Conservation (phyloP, 345 rosid species). For the Populus euphratica region DNA sequence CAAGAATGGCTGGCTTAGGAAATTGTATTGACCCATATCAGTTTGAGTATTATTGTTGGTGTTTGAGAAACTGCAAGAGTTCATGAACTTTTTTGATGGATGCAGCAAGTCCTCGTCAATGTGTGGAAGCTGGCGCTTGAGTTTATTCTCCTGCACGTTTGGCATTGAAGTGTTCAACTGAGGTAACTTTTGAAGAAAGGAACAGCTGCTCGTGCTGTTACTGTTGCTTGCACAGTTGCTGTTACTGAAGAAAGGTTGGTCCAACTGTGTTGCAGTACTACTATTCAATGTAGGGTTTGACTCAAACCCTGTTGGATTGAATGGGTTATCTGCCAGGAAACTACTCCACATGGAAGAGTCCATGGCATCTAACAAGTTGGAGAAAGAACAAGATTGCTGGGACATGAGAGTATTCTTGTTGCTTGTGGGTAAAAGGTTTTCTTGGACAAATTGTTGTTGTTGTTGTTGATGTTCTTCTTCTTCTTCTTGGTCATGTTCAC, state of each 20-base stretch:
- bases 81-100: slow-evolving; percentile 45
- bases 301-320: slow-evolving; percentile 30
- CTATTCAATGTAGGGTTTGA: slow-evolving; percentile 22
- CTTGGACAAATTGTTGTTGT: slow-evolving; percentile 15
- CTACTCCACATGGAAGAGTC: slow-evolving; percentile 62
- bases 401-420: slow-evolving; percentile 38
- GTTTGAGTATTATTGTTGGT: slow-evolving; percentile 24
- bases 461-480: slow-evolving; percentile 35
- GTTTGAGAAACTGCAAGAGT: slow-evolving; percentile 47
- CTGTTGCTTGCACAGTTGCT: not conserved
- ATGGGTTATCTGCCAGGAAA: slow-evolving; percentile 51
- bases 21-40: slow-evolving; percentile 42
- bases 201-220: slow-evolving; percentile 10
- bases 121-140: slow-evolving; percentile 48
- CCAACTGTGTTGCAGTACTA: slow-evolving; percentile 2
- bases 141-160: slow-evolving; percentile 27
- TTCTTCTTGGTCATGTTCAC: slow-evolving; percentile 64
- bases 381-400: slow-evolving; percentile 69
- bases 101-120: slow-evolving; percentile 35
- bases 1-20: slow-evolving; percentile 42
- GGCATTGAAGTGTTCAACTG: slow-evolving; percentile 41
- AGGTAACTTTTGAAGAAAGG: slow-evolving; percentile 53
- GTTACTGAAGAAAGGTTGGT: slow-evolving; percentile 27
- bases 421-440: slow-evolving; percentile 33
- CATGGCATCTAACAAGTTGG: slow-evolving; percentile 68